Percentiles rank a stretch among this genome's conserved stretches.
Evolutionary conservation across 1,139 yeast genomes (phyloP).

Genomic region (Hemisphaericaspora xylanilytica): DNA sequence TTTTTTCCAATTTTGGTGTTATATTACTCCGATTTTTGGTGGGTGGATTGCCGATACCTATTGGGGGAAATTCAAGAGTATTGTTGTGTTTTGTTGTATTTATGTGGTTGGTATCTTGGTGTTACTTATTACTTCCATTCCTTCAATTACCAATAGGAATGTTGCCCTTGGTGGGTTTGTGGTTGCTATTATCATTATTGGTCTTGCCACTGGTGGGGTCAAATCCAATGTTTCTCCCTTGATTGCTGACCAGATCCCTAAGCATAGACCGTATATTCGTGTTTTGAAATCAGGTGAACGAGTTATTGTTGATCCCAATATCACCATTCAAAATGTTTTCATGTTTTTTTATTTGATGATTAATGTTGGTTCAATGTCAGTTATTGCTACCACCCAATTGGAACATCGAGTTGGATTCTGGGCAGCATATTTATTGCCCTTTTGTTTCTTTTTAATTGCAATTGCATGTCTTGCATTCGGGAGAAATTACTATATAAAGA

Average conservation of each 20-base stretch:
- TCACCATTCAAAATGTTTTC: constrained; percentile 41
- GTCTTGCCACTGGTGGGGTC: constrained; percentile 79
- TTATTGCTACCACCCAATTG: constrained; percentile 40
- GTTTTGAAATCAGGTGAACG: constrained; percentile 34
- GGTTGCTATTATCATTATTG: constrained; percentile 63
- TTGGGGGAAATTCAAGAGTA: constrained; percentile 70
- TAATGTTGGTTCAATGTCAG: constrained; percentile 38
- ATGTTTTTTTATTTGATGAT: constrained; percentile 44
- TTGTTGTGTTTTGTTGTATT: constrained; percentile 55
- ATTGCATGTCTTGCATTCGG: constrained; percentile 54
- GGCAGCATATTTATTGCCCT: constrained; percentile 54
- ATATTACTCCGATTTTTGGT: constrained; percentile 73
- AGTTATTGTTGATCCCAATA: constrained; percentile 38
- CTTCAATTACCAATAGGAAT: constrained; percentile 50
- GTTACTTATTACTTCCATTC: constrained; percentile 69
- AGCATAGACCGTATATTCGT: constrained; percentile 32
- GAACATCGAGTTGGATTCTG: constrained; percentile 37
- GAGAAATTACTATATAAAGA: constrained; percentile 52
- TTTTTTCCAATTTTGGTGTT: constrained; percentile 79
- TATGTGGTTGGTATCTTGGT: constrained; percentile 63
- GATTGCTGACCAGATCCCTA: constrained; percentile 68
- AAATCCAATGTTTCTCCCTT: constrained; percentile 75
- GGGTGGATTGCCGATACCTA: constrained; percentile 73
- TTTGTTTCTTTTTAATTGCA: constrained; percentile 63
- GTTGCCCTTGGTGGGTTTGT: constrained; percentile 51